Conservation (phyloP, 2,329 filamentous ascomycete genomes). For the Fusarium sp. region DNA sequence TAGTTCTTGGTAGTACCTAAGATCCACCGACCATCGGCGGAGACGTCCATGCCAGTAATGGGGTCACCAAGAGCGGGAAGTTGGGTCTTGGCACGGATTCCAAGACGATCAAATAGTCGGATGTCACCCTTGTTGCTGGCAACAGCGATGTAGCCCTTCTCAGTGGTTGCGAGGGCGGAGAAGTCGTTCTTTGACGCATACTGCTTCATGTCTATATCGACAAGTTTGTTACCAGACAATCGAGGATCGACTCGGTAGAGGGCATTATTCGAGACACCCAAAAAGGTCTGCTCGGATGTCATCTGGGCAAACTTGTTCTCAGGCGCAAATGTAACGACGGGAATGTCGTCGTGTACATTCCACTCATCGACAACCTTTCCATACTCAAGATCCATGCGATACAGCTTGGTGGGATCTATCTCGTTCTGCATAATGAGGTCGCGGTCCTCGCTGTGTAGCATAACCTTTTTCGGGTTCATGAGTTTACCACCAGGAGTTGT, state of each 20-base stretch:
- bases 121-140: slow-evolving; percentile 98
- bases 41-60: slow-evolving; percentile 94
- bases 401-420: slow-evolving; percentile 87
- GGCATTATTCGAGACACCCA: slow-evolving; percentile 92
- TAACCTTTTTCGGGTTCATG: slow-evolving; percentile 96
- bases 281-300: slow-evolving; percentile 93
- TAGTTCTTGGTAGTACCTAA: slow-evolving; percentile 95
- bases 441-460: slow-evolving; percentile 90
- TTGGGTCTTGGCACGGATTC: slow-evolving; percentile 97
- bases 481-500: slow-evolving; percentile 86
- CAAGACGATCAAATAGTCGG: slow-evolving; percentile 93
- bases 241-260: slow-evolving; percentile 95
- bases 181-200: slow-evolving; percentile 98
- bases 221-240: slow-evolving; percentile 88
- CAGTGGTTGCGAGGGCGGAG: slow-evolving; percentile 91
- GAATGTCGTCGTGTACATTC: slow-evolving; percentile 97
- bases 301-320: slow-evolving; percentile 99
- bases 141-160: slow-evolving; percentile 96
- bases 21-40: slow-evolving; percentile 94
- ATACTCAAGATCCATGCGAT: slow-evolving; percentile 97
- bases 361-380: slow-evolving; percentile 99
- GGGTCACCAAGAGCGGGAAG: slow-evolving; percentile 95
- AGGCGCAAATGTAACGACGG: slow-evolving; percentile 89
- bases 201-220: slow-evolving; percentile 92
- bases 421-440: slow-evolving; percentile 90